Conservation (phyloP, 2,329 filamentous ascomycete species). For the Leptoxyphium fumago region DNA sequence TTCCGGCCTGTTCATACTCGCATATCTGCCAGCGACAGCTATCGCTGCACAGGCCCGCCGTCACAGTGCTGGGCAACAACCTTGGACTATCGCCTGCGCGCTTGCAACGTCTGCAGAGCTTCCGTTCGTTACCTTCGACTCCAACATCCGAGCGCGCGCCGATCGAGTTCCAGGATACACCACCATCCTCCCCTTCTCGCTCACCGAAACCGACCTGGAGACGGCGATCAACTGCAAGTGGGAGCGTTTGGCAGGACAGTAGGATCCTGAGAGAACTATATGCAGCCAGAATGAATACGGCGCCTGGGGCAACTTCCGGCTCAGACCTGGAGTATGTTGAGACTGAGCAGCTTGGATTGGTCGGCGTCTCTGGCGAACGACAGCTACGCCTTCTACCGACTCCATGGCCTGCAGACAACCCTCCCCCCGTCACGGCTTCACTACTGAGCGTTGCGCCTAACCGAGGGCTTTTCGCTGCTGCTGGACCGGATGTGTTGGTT, state of each 20-base stretch:
- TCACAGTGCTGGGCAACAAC: background rate
- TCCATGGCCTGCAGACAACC: constrained; percentile 54
- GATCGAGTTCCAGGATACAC: background rate
- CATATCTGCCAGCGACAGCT: background rate
- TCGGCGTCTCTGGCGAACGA: constrained; percentile 61
- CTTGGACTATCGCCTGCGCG: background rate
- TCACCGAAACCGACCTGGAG: background rate
- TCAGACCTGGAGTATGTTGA: constrained; percentile 62
- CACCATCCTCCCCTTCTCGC: background rate
- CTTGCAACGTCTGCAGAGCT: background rate
- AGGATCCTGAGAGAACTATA: background rate
- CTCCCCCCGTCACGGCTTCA: constrained; percentile 64
- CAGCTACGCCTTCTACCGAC: constrained; percentile 67
- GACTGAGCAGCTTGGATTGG: constrained; percentile 69
- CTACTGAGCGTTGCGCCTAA: constrained; percentile 71
- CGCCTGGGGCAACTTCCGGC: constrained; percentile 26
- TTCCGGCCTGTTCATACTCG: background rate
- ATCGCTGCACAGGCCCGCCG: background rate
- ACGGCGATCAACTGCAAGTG: background rate
- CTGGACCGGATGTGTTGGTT: constrained; percentile 64
- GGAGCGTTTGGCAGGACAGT: background rate
- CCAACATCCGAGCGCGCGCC: background rate
- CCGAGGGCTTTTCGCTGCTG: constrained; percentile 72
- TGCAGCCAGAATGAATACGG: background rate
- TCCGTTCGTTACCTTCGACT: background rate